A percentile compares a stretch with the other conserved stretches of the same genome.
These are phyloP conservation scores for Blastocladiella britannica DNA, from an alignment of 192 early-diverging fungal species.

Conservation along the genomic window DNA sequence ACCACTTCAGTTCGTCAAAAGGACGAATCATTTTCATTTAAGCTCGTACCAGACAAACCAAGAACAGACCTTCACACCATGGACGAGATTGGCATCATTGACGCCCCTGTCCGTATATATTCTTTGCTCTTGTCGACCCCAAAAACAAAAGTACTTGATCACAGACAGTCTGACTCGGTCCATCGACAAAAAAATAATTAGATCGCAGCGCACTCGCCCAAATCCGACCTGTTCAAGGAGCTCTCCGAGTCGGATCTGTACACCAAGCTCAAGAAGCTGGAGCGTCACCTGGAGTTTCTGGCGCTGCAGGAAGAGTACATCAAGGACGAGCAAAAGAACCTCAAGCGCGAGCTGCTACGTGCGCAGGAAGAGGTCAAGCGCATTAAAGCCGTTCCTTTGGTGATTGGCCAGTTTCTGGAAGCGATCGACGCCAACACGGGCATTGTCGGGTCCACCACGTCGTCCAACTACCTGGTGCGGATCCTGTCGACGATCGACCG, in stretches of 20 bases:
- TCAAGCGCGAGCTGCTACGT: slow-evolving; percentile 80
- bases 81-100: slow-evolving; percentile 9
- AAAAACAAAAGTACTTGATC: neutral
- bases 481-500: slow-evolving; percentile 94
- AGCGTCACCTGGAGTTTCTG: slow-evolving; percentile 83
- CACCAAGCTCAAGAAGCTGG: slow-evolving; percentile 79
- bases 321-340: slow-evolving; percentile 94
- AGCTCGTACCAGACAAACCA: too few species aligned
- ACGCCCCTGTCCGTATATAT: neutral
- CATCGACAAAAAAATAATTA: neutral
- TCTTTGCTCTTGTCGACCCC: too few species aligned
- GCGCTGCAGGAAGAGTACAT: slow-evolving; percentile 98
- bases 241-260: slow-evolving; percentile 70
- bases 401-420: slow-evolving; percentile 97
- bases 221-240: slow-evolving; percentile 26
- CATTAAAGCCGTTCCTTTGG: slow-evolving; percentile 89
- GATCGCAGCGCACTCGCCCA: too few species aligned
- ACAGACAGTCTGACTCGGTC: too few species aligned
- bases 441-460: slow-evolving; percentile 83
- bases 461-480: slow-evolving; percentile 74
- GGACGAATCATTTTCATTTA: too few species aligned
- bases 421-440: slow-evolving; percentile 91
- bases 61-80: slow-evolving; percentile 1
- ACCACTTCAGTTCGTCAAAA: neutral
- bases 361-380: slow-evolving; percentile 97